A percentile compares a stretch with the other conserved stretches of the same genome.
Conservation (phyloP, 129 eudicot species). For the Sambucus nigra region DNA sequence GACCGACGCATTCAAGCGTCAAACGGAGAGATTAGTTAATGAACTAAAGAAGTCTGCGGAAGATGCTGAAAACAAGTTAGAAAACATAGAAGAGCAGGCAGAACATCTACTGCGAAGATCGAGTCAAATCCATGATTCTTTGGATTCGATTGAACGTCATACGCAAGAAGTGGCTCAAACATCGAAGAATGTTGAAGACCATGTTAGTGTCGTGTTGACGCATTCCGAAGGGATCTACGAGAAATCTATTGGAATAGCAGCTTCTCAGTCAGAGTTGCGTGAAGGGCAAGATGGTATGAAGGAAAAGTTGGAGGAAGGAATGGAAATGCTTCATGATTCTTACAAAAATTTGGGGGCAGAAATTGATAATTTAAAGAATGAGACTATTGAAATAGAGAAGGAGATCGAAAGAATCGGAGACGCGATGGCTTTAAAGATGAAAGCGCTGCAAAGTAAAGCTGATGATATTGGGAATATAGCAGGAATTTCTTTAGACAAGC, state of each 20-base stretch:
- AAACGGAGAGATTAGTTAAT: constrained; percentile 66
- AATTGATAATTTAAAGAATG: constrained; percentile 32
- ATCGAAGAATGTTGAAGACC: constrained; percentile 37
- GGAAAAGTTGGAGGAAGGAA: constrained; percentile 44
- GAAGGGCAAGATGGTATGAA: constrained; percentile 52
- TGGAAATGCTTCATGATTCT: constrained; percentile 41
- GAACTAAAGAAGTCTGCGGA: constrained; percentile 60
- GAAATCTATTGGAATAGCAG: constrained; percentile 38
- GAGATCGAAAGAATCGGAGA: constrained; percentile 55
- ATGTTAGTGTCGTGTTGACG: constrained; percentile 24
- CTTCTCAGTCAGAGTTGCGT: constrained; percentile 51
- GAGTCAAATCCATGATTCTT: constrained; percentile 39
- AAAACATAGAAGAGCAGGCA: constrained; percentile 45
- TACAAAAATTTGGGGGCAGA: constrained; percentile 39
- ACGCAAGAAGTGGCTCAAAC: constrained; percentile 47
- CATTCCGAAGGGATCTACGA: constrained; percentile 38
- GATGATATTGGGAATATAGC: constrained; percentile 58
- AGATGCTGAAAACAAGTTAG: constrained; percentile 47
- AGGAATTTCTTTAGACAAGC: constrained; percentile 47
- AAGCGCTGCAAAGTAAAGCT: constrained; percentile 48
- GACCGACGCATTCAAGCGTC: constrained; percentile 63
- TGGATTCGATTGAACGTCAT: constrained; percentile 38
- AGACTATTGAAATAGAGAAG: constrained; percentile 61
- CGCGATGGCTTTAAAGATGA: constrained; percentile 48
- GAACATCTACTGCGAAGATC: constrained; percentile 42